These are phyloP conservation scores for Amanita molliuscula DNA, from an alignment of 768 basidiomycete genomes.

Conservation along the genomic window DNA sequence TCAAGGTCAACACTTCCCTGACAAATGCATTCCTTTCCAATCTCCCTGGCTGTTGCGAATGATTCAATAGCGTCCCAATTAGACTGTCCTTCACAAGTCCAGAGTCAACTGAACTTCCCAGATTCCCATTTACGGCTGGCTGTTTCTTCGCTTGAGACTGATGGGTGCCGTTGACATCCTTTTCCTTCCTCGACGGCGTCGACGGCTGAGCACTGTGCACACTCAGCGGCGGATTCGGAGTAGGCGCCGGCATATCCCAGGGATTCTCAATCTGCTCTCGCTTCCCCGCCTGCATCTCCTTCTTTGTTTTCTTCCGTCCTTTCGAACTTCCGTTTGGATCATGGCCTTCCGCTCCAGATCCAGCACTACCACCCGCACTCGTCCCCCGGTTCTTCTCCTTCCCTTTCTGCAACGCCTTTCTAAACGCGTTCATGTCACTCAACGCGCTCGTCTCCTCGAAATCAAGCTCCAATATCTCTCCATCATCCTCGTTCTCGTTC, in stretches of 20 bases:
- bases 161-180: not conserved
- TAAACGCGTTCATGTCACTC: constrained; percentile 55
- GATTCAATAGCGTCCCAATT: constrained; percentile 15
- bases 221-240: not conserved
- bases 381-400: not conserved
- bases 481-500: constrained; percentile 19
- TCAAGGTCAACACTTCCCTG: constrained; percentile 45
- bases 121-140: constrained; percentile 13
- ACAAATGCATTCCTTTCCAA: constrained; percentile 49
- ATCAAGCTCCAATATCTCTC: constrained; percentile 65
- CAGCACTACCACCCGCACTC: not conserved
- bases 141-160: constrained; percentile 2
- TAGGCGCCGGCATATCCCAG: constrained; percentile 37
- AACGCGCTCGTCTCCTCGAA: constrained; percentile 65
- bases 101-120: constrained; percentile 12
- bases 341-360: constrained; percentile 16
- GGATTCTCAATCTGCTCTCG: constrained; percentile 46
- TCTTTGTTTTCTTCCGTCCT: constrained; percentile 17
- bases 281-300: constrained; percentile 18
- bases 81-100: constrained; percentile 21
- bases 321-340: constrained; percentile 8
- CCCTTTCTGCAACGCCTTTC: constrained; percentile 18
- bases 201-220: not conserved
- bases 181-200: not conserved
- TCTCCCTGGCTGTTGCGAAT: constrained; percentile 13